Evolutionary conservation across 148 eudicot genomes (phyloP).

Genomic region (Spergularia bocconei): DNA sequence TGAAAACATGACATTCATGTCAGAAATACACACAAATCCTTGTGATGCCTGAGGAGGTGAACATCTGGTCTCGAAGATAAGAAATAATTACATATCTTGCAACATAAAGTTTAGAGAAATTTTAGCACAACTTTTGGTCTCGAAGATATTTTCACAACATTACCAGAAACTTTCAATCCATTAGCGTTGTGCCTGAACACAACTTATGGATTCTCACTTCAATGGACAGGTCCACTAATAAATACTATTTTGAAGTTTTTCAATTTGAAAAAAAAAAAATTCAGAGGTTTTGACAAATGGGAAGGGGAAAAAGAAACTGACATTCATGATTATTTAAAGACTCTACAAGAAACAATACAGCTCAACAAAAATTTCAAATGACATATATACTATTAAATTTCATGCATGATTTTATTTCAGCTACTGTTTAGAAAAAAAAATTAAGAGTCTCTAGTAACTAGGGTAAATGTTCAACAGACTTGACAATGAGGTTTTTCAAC

Average conservation of each 20-base stretch:
- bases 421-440: too few species aligned
- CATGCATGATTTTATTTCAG: too few species aligned
- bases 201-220: constrained; percentile 1
- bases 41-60: neutral
- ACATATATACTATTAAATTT: neutral
- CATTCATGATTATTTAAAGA: neutral
- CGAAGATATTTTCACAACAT: neutral
- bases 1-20: constrained; percentile 14
- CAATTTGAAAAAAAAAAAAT: neutral
- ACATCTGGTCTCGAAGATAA: neutral
- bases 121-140: neutral
- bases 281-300: constrained; percentile 3
- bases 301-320: neutral
- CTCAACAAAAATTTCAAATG: neutral
- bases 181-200: neutral
- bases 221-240: constrained; percentile 6
- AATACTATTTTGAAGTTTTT: neutral
- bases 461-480: neutral
- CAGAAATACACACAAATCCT: neutral
- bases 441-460: neutral
- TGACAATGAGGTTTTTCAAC: constrained; percentile 4
- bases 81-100: neutral
- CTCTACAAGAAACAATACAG: neutral
- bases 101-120: too few species aligned
- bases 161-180: neutral